Evolutionary conservation across 306 rosid genomes (phyloP).

Genomic region (Cucumis hystrix): DNA sequence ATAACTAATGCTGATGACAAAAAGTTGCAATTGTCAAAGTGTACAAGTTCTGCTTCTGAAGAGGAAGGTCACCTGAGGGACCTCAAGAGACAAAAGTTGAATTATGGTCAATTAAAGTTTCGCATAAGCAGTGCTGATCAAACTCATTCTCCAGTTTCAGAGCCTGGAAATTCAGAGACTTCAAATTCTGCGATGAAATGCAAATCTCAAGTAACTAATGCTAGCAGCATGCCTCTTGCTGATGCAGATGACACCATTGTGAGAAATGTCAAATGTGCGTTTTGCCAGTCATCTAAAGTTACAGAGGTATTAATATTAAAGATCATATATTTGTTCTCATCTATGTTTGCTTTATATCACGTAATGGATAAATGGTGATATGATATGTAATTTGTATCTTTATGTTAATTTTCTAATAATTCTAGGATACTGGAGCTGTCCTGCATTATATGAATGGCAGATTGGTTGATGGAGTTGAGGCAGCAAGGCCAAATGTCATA

Average conservation of each 20-base stretch:
- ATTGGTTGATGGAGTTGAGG: constrained; percentile 41
- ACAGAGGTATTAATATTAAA: constrained; percentile 58
- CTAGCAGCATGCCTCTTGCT: constrained; percentile 4
- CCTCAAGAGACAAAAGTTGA: constrained; percentile 40
- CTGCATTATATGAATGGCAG: constrained; percentile 59
- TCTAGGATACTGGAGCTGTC: constrained; percentile 67
- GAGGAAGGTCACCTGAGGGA: constrained; percentile 38
- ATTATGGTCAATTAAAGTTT: constrained; percentile 5
- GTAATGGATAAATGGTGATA: neutral
- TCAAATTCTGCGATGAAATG: constrained; percentile 10
- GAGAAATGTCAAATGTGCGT: constrained; percentile 39
- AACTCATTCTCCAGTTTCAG: constrained; percentile 11
- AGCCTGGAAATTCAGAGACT: constrained; percentile 11
- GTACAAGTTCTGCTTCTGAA: constrained; percentile 40
- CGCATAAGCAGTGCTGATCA: neutral
- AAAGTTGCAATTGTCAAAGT: constrained; percentile 20
- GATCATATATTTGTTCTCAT: neutral
- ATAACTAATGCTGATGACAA: constrained; percentile 18
- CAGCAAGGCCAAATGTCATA: constrained; percentile 40
- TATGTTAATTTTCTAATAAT: neutral
- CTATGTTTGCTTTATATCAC: neutral
- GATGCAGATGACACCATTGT: constrained; percentile 9
- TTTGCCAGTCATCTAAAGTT: constrained; percentile 63
- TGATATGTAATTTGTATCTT: neutral
- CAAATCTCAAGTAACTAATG: constrained; percentile 12